Base-by-base conservation (phyloP, 331 rosid species). In the Pyracantha coccinea region DNA sequence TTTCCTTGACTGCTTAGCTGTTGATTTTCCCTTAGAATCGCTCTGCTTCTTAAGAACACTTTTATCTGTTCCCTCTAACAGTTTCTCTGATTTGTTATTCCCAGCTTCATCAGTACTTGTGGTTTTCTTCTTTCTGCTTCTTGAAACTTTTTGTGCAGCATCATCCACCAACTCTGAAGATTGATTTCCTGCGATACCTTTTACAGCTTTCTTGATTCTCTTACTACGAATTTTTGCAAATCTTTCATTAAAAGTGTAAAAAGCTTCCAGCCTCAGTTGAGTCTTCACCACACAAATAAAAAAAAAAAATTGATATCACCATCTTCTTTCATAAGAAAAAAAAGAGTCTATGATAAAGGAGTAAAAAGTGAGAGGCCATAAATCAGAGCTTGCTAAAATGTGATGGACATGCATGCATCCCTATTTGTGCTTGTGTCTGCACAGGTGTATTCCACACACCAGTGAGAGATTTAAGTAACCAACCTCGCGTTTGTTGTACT, bases 181-280 rank as follows among this genome's bases (percentile, higher is more conserved):
- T 55, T 65, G 81, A 71, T 88, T 80, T 69, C 95, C 95, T 54
- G 92, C 83, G 60, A 94, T 94, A 61, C 96, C 94, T 77, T 85
- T 91, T 50, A 91, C 87, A 71, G 98, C 97, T 85, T 88, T 94
- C 72, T 83, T 88, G 72, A 94, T 92, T 83, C 97, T 88, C 85
- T 91, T 94, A 78, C 98, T 90, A 73, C 96, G 96, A 74, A 94
- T 86, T 88, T 90, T 90, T 33, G 98, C 98, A 81, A 91, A 94
- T 76, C 92, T 81, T 83, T 94, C 98, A 60, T 90, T 90, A 79
- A 94, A 94, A 62, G 88, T 83, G 84, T 94, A 91, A 87, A 94
- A 94, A 66, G 97, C 96, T 83, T 94, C 98, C 84, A 94, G 52
- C 55, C 96, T 90, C 72, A 91, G 81, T 88, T 94, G 97, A 87